Percentiles rank a stretch among this genome's conserved stretches.
Conservation (phyloP, 2,329 filamentous ascomycete genomes). For the Penicillium sp. region DNA sequence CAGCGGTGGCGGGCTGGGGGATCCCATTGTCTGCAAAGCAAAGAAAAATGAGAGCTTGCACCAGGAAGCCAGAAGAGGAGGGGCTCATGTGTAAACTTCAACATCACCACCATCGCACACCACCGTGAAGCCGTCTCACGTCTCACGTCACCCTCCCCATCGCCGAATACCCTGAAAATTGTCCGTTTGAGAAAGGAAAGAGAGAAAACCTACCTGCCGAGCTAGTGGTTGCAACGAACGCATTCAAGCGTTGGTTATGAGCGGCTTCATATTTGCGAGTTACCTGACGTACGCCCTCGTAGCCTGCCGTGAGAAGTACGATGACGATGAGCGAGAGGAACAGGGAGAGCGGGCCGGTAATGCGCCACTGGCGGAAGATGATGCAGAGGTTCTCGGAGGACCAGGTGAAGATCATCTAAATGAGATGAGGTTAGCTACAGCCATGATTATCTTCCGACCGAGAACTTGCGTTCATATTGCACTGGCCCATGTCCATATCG, state of each 20-base stretch:
- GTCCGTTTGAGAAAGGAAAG: slow-evolving; percentile 7
- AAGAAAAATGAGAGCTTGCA: slow-evolving; percentile 33
- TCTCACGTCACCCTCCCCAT: slow-evolving; percentile 6
- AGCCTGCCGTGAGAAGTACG: slow-evolving; percentile 83
- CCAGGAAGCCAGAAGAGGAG: slow-evolving; percentile 13
- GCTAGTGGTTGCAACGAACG: slow-evolving; percentile 41
- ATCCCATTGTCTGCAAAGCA: slow-evolving; percentile 41
- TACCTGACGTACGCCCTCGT: slow-evolving; percentile 81
- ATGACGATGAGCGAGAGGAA: slow-evolving; percentile 82
- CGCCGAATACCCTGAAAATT: slow-evolving; percentile 3
- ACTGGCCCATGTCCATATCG: slow-evolving; percentile 63
- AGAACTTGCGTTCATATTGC: slow-evolving; percentile 83
- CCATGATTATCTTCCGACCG: background rate
- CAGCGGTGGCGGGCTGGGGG: slow-evolving; percentile 34
- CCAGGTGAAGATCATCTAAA: slow-evolving; percentile 98
- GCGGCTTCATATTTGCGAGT: slow-evolving; percentile 75
- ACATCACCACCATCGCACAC: slow-evolving; percentile 10
- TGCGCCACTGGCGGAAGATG: slow-evolving; percentile 88
- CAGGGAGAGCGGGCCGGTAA: slow-evolving; percentile 74
- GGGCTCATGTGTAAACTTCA: slow-evolving; percentile 5
- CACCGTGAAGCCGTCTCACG: slow-evolving; percentile 11
- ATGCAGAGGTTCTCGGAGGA: slow-evolving; percentile 92
- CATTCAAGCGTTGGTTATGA: slow-evolving; percentile 55
- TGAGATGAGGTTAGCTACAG: slow-evolving; percentile 1
- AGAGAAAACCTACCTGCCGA: slow-evolving; percentile 37